phyloP scores from a whole-genome alignment of 2,329 filamentous ascomycete species.

The Diaporthe humulicola region DNA sequence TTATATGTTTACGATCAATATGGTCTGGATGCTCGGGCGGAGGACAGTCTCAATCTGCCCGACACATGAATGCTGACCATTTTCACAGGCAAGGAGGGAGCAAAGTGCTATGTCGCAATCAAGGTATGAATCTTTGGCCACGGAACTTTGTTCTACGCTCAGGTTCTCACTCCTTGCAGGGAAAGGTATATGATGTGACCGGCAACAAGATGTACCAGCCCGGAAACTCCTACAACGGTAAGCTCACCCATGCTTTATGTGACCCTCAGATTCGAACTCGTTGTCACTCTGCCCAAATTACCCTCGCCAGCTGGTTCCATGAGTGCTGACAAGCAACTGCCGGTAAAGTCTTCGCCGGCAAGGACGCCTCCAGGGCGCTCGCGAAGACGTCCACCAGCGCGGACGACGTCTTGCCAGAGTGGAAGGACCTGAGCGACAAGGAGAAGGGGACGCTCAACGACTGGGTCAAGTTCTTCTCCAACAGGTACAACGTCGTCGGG shows the following conservation, averaged over 20 bases:
- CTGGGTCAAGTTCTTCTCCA: slow-evolving; percentile 97
- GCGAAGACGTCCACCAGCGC: slow-evolving; percentile 87
- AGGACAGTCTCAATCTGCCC: neutral
- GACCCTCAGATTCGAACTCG: too few relatives aligned
- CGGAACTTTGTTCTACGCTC: slow-evolving; percentile 61
- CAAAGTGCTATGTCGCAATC: slow-evolving; percentile 77
- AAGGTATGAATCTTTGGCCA: slow-evolving; percentile 66
- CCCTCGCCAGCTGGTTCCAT: neutral
- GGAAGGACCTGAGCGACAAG: slow-evolving; percentile 85
- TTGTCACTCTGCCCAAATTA: neutral
- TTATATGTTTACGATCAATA: neutral
- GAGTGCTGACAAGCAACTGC: neutral
- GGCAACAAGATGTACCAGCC: slow-evolving; percentile 89
- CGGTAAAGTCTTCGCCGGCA: slow-evolving; percentile 89
- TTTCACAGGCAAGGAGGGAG: slow-evolving; percentile 71
- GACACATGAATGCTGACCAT: neutral
- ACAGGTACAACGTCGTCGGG: slow-evolving; percentile 93
- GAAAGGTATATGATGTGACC: slow-evolving; percentile 93
- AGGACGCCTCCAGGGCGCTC: slow-evolving; percentile 93
- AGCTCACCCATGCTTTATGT: slow-evolving; percentile 46
- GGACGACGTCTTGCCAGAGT: slow-evolving; percentile 86
- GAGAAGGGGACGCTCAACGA: slow-evolving; percentile 88
- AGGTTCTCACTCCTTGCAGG: slow-evolving; percentile 65
- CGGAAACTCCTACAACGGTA: slow-evolving; percentile 88
- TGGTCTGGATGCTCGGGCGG: neutral